A percentile compares a stretch with the other conserved stretches of the same genome.
Evolutionary conservation across 192 early-diverging fungal species (phyloP).

Genomic region (Gryganskiella cystojenkinii): DNA sequence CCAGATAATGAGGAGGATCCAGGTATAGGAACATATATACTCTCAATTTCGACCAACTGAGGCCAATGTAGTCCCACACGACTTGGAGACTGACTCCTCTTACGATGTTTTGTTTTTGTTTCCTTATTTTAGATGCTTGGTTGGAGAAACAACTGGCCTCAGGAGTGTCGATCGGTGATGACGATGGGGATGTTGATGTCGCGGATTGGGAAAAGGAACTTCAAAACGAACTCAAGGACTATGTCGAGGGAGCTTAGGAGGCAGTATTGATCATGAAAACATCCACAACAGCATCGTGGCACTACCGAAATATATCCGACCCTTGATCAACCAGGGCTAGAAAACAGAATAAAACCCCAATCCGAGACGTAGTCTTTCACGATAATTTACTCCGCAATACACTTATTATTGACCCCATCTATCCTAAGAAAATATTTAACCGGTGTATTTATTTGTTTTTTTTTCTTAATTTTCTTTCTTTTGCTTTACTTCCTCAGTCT

Average conservation of each 20-base stretch:
- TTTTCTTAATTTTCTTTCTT: conserved; percentile 39
- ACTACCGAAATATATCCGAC: too few relatives aligned
- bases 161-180: conserved; percentile 26
- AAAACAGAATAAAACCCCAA: too few relatives aligned
- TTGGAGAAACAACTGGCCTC: conserved; percentile 52
- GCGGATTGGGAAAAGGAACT: conserved; percentile 59
- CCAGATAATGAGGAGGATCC: conserved; percentile 50
- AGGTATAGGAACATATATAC: too few relatives aligned
- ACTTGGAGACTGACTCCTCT: neutral
- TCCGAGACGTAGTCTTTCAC: too few relatives aligned
- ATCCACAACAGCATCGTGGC: too few relatives aligned
- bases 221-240: conserved; percentile 55
- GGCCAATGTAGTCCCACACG: conserved; percentile 8
- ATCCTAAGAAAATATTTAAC: too few relatives aligned
- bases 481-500: neutral
- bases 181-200: conserved; percentile 52
- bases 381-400: too few relatives aligned
- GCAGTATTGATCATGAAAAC: neutral
- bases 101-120: conserved; percentile 2
- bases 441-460: too few relatives aligned
- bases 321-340: too few relatives aligned
- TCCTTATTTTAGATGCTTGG: conserved; percentile 49
- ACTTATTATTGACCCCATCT: too few relatives aligned
- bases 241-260: conserved; percentile 37
- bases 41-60: too few relatives aligned